Evolutionary conservation across 75 land plant species (phyloP).

Genomic region (Pinus taeda): DNA sequence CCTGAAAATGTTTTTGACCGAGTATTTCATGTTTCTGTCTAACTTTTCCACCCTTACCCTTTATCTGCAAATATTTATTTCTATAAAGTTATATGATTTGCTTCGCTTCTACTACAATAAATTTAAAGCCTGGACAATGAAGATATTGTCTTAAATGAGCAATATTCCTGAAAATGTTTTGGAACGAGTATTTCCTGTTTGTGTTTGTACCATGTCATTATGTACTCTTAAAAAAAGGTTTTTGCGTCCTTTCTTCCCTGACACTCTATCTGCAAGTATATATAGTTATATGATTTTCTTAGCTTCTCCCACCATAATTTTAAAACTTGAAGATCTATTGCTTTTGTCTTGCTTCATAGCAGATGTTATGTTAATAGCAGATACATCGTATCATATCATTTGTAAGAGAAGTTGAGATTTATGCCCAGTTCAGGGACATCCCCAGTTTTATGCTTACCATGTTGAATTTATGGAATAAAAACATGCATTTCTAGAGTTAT

Average conservation of each 20-base stretch:
- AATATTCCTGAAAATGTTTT: no score
- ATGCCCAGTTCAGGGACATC: background rate
- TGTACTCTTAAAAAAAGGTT: no score
- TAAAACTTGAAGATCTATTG: background rate
- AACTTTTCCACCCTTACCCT: background rate
- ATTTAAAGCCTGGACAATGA: background rate
- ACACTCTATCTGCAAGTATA: background rate
- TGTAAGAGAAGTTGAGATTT: background rate
- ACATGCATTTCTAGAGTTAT: background rate
- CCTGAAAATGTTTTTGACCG: no score
- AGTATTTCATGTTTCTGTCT: no score
- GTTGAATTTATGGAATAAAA: background rate
- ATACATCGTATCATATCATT: background rate
- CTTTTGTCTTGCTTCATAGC: background rate
- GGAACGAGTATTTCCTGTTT: no score
- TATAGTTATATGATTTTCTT: background rate
- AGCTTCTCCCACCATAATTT: background rate
- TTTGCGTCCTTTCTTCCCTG: background rate
- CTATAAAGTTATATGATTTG: background rate
- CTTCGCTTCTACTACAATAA: background rate
- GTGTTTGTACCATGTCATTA: no score
- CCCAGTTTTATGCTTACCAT: background rate
- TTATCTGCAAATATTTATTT: no score
- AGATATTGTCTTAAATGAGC: background rate
- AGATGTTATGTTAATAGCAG: background rate